Conservation (phyloP, 116 monocot species). For the Dioscorea cayenensis region DNA sequence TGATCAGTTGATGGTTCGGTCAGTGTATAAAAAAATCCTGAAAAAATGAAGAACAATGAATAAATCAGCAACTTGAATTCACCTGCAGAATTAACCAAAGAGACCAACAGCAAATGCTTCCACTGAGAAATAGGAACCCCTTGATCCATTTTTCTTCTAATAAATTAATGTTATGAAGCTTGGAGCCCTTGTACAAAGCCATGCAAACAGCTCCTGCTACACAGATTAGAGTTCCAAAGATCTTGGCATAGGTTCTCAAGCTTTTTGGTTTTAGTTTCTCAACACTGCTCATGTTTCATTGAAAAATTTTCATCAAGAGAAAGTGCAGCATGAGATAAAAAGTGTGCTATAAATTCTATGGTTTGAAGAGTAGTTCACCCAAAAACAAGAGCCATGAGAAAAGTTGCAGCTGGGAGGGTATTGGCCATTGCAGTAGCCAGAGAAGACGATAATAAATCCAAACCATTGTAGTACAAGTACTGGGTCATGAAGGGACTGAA, state of each 20-base stretch:
- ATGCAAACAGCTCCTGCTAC: slow-evolving; percentile 34
- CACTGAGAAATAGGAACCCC: slow-evolving; percentile 28
- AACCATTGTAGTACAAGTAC: slow-evolving; percentile 31
- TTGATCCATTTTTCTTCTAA: slow-evolving; percentile 17
- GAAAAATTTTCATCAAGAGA: neutral
- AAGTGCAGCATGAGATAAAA: neutral
- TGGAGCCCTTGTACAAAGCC: slow-evolving; percentile 26
- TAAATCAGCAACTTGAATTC: neutral
- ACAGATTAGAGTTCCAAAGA: slow-evolving; percentile 32
- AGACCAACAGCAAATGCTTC: slow-evolving; percentile 37
- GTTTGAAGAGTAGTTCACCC: slow-evolving; percentile 20
- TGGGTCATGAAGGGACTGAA: slow-evolving; percentile 28
- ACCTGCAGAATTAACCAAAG: slow-evolving; percentile 51
- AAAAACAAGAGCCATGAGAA: slow-evolving; percentile 41
- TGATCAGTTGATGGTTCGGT: neutral
- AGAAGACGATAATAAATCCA: slow-evolving; percentile 31
- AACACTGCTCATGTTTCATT: slow-evolving; percentile 11
- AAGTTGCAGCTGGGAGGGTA: slow-evolving; percentile 37
- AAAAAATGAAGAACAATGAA: neutral
- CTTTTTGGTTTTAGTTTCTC: slow-evolving; percentile 26
- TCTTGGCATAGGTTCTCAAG: slow-evolving; percentile 31
- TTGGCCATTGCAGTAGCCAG: slow-evolving; percentile 30
- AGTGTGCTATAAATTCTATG: neutral
- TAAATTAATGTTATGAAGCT: slow-evolving; percentile 12
- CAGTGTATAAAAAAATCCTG: neutral